Percentiles rank a stretch among this genome's conserved stretches.
These are phyloP conservation scores for Boletales sp. DNA, from an alignment of 768 basidiomycete genomes.

Conservation along the genomic window DNA sequence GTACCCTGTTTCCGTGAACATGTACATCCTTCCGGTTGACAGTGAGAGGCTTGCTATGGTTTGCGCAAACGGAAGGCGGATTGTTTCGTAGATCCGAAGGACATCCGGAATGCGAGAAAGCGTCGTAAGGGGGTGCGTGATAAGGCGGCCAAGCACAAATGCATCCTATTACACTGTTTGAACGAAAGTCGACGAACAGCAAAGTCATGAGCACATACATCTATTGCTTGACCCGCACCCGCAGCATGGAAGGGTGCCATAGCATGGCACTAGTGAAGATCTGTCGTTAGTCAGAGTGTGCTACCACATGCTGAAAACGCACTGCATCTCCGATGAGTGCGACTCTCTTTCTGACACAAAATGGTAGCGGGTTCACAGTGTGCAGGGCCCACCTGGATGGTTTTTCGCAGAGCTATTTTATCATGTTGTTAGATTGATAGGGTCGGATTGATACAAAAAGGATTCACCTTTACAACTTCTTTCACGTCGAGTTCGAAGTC, in stretches of 20 bases:
- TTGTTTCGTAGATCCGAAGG: conserved; percentile 11
- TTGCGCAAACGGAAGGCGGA: conserved; percentile 8
- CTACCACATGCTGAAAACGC: conserved; percentile 3
- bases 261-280: conserved; percentile 18
- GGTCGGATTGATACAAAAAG: no score
- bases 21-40: conserved; percentile 14
- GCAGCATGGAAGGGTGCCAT: conserved; percentile 24
- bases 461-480: conserved; percentile 26
- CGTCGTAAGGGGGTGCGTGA: conserved; percentile 17
- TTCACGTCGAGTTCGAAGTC: conserved; percentile 38
- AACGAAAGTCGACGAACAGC: background rate
- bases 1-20: conserved; percentile 15
- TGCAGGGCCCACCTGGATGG: conserved; percentile 45
- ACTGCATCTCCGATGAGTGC: conserved; percentile 52
- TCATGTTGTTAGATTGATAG: no score
- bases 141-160: conserved; percentile 21
- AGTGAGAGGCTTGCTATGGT: conserved; percentile 15
- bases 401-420: conserved; percentile 31
- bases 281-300: background rate
- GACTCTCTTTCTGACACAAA: conserved; percentile 37
- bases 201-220: conserved; percentile 1
- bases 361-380: conserved; percentile 37
- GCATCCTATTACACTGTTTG: conserved; percentile 9
- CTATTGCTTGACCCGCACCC: conserved; percentile 27
- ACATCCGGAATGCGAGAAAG: background rate